A percentile compares a stretch with the other conserved stretches of the same genome.
phyloP scores from a whole-genome alignment of 2,329 filamentous ascomycete species.

The Sarocladiaceae sp. region DNA sequence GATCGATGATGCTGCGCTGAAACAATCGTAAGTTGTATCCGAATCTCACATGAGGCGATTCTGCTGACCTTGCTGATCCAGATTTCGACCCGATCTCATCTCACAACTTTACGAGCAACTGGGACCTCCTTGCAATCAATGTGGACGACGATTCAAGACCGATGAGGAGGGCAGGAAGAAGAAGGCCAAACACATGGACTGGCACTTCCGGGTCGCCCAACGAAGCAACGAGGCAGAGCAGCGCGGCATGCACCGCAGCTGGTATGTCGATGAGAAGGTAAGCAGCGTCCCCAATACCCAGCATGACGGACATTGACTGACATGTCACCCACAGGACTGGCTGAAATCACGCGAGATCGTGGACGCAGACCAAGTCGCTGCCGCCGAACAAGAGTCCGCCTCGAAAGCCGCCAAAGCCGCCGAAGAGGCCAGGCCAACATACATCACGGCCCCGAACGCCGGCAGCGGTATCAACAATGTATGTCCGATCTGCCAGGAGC shows the following conservation, averaged over 20 bases:
- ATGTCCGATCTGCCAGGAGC: constrained; percentile 94
- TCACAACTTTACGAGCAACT: constrained; percentile 73
- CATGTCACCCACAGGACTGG: constrained; percentile 65
- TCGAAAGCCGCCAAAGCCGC: constrained; percentile 35
- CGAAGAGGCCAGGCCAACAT: constrained; percentile 52
- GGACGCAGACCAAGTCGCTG: constrained; percentile 52
- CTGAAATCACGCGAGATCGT: constrained; percentile 77
- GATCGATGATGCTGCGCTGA: constrained; percentile 54
- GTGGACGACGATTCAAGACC: constrained; percentile 78
- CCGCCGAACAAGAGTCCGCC: constrained; percentile 26
- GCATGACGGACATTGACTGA: constrained; percentile 20
- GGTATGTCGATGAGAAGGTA: constrained; percentile 88
- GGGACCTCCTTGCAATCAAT: constrained; percentile 85
- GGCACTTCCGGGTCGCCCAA: constrained; percentile 94
- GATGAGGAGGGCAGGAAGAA: constrained; percentile 75
- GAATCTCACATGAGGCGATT: constrained; percentile 16
- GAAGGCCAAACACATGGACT: constrained; percentile 92
- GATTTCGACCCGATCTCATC: constrained; percentile 71
- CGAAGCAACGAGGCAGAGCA: constrained; percentile 82
- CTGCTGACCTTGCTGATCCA: too few species aligned
- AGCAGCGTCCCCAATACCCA: constrained; percentile 22
- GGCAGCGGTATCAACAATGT: constrained; percentile 67
- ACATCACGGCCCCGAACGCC: constrained; percentile 80
- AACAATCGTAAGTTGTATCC: constrained; percentile 54
- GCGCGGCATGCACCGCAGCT: constrained; percentile 84